Conservation (phyloP, 495 filamentous ascomycete genomes). For the Trichoderma asperelloides region DNA sequence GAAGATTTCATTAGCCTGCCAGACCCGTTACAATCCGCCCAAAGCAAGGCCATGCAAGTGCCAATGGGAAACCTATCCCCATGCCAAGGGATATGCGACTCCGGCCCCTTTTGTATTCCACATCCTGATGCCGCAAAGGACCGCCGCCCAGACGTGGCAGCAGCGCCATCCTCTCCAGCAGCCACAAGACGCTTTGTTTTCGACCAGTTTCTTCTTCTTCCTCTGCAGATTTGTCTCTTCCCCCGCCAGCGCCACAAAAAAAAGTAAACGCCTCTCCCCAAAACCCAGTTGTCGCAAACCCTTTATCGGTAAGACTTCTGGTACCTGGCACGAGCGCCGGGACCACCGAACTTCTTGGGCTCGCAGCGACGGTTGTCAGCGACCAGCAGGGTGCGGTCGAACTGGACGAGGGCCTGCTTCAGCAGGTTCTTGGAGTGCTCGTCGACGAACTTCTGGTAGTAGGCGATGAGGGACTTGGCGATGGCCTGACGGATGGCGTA, state of each 20-base stretch:
- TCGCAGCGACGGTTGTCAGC: slow-evolving; percentile 93
- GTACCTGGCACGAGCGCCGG: slow-evolving; percentile 91
- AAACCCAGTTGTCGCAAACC: not conserved
- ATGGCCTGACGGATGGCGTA: slow-evolving; percentile 99
- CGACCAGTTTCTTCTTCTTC: not conserved
- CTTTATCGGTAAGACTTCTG: slow-evolving; percentile 74
- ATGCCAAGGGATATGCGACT: slow-evolving; percentile 11
- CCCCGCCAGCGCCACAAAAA: not conserved
- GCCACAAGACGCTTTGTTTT: not conserved
- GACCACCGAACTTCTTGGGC: slow-evolving; percentile 89
- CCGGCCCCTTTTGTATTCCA: slow-evolving; percentile 6
- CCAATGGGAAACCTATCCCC: slow-evolving; percentile 11
- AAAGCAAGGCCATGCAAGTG: slow-evolving; percentile 27
- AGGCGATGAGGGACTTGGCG: slow-evolving; percentile 94
- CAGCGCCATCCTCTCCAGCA: slow-evolving; percentile 4
- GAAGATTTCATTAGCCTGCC: slow-evolving; percentile 27
- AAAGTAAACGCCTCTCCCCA: not conserved
- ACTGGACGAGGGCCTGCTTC: slow-evolving; percentile 87
- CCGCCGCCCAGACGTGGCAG: not conserved
- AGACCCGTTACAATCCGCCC: slow-evolving; percentile 25
- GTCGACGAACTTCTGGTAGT: slow-evolving; percentile 99
- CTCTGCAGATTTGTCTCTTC: not conserved
- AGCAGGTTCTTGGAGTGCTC: slow-evolving; percentile 99
- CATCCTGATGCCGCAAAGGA: not conserved
- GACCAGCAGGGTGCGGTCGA: slow-evolving; percentile 94